phyloP scores from a whole-genome alignment of 176 grass and related monocot species.

The Cymbopogon citratus region DNA sequence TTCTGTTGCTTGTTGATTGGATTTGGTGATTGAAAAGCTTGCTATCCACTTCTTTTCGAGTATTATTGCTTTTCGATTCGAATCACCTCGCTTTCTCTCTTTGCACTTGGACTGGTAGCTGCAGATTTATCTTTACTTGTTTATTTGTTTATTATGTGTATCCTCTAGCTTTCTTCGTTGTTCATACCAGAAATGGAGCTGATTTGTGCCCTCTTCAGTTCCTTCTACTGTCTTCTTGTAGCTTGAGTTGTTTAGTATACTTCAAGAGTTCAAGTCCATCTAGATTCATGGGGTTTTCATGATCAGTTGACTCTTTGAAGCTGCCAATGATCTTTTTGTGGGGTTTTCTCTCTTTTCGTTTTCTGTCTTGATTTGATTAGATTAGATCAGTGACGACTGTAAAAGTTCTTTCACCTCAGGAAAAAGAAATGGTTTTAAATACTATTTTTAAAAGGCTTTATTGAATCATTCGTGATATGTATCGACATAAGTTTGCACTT shows the following conservation, averaged over 20 bases:
- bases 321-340: neutral
- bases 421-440: conserved; percentile 1
- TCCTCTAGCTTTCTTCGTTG: neutral
- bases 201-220: neutral
- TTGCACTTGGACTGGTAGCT: conserved; percentile 1
- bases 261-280: no score
- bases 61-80: conserved; percentile 29
- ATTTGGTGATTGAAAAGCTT: conserved; percentile 25
- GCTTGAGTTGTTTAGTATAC: neutral
- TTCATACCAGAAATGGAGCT: conserved; percentile 16
- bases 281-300: conserved; percentile 21
- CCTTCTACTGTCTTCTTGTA: no score
- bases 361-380: neutral
- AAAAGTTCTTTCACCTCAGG: conserved; percentile 10
- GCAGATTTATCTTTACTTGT: neutral
- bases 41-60: neutral
- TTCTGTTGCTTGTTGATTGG: conserved; percentile 8
- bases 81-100: neutral
- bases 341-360: neutral
- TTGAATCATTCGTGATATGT: conserved; percentile 27
- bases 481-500: conserved; percentile 25
- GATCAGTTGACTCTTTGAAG: conserved; percentile 7
- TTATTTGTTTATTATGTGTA: no score
- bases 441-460: neutral
- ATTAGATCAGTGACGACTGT: conserved; percentile 24